These are phyloP conservation scores for Verticillium albo-atrum DNA, from an alignment of 2,329 filamentous ascomycete species.

Conservation along the genomic window DNA sequence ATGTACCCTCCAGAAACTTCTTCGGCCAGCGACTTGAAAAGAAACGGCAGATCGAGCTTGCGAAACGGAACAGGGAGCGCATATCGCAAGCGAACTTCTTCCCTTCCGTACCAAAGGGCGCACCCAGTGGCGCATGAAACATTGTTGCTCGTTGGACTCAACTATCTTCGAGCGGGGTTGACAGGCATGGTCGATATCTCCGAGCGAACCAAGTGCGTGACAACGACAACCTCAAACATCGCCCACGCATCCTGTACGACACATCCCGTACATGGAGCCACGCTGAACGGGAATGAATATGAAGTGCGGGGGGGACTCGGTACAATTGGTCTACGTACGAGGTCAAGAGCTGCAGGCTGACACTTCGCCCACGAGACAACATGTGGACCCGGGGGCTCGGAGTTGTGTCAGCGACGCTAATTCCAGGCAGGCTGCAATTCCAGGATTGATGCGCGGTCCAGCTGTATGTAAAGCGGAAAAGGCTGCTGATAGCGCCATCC, in stretches of 20 bases:
- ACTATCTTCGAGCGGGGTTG: not conserved
- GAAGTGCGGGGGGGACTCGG: not conserved
- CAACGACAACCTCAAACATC: not conserved
- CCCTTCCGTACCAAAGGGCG: constrained; percentile 72
- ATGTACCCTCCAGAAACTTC: constrained; percentile 57
- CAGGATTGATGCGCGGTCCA: too few species aligned
- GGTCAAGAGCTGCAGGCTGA: not conserved
- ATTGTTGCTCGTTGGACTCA: not conserved
- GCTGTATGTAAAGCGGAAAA: too few species aligned
- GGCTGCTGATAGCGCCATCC: too few species aligned
- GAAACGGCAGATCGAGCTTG: constrained; percentile 71
- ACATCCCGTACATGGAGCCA: not conserved
- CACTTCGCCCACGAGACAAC: not conserved
- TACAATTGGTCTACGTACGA: not conserved
- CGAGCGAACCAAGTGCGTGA: not conserved
- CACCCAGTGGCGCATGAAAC: constrained; percentile 25
- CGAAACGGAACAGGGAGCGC: constrained; percentile 77
- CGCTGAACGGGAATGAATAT: not conserved
- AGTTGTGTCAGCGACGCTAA: not conserved
- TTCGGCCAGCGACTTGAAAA: constrained; percentile 80
- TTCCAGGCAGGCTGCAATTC: too few species aligned
- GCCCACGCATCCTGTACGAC: not conserved
- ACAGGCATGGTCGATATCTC: not conserved
- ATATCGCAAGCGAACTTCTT: constrained; percentile 75
- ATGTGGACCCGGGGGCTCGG: not conserved